Evolutionary conservation across 805 yeast genomes (phyloP), one percentile per base, ranked within the genome.

Genomic region (Ogataea trehalophila): DNA sequence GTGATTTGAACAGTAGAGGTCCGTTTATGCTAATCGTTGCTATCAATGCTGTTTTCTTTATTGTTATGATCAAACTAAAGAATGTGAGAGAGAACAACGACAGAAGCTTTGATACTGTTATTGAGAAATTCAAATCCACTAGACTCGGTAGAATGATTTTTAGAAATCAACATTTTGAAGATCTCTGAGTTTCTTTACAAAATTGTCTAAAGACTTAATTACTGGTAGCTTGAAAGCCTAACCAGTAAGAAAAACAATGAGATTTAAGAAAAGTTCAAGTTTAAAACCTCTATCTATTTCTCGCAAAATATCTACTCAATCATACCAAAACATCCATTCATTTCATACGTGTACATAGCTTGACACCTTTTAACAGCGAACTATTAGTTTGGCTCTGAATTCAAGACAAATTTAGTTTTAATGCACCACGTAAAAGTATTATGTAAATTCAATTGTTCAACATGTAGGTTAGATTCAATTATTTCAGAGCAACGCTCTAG

Each of bases 1-100:
- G 84, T 22, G 88, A 83, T 58, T 44, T 53, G 35, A 79, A 81
- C 78, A 64, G 74, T 22, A 75, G 77, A 36, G 77, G 79, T 0
- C 87, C 90, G 4, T 84, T 85, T 55, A 58, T 78, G 20, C 61
- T 82, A 7, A 65, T 82, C 50, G 79, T 77, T 0, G 15, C 62
- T 4, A 71, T 81, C 48, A 69, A 74, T 50, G 40, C 60, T 8
- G 17, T 60, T 15, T 58, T 64, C 22, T 47, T 65, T 7, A 62
- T 50, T 45, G 66, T 34, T 57, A 64, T 53, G 18, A 59, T 38
- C 63, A 69, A 8, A 62, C 69, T 43, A 55, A 59, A 11, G 41
- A 51, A 49, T 13, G 58, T 54, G 2, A 49, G 50, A 40, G 56
- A 53, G n/a, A 53, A 55, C 36, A 47, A 45, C 16, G 51, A 59